A percentile compares a stretch with the other conserved stretches of the same genome.
phyloP scores from a whole-genome alignment of 2,329 filamentous ascomycete species.

The Pseudogymnoascus sp. region DNA sequence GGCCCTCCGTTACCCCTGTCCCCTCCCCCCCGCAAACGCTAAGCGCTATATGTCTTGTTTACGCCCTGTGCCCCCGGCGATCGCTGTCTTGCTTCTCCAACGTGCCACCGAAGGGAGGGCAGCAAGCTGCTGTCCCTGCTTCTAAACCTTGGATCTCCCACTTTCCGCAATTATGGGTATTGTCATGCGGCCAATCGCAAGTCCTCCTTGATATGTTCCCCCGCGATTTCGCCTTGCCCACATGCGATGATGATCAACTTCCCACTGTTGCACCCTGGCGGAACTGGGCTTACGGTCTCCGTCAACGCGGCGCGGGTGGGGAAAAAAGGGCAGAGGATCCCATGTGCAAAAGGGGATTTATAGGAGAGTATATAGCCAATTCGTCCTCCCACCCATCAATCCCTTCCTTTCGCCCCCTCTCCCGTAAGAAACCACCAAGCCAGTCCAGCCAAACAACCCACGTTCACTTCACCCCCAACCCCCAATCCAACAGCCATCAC shows the following conservation, averaged over 20 bases:
- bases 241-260: neutral
- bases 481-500: neutral
- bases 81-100: neutral
- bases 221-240: constrained; percentile 1
- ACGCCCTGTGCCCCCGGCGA: neutral
- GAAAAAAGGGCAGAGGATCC: neutral
- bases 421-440: neutral
- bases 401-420: neutral
- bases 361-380: neutral
- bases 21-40: neutral
- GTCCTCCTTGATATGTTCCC: neutral
- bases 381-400: neutral
- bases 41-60: constrained; percentile 4
- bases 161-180: constrained; percentile 3
- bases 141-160: neutral
- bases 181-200: neutral
- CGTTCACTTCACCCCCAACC: neutral
- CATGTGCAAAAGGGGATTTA: neutral
- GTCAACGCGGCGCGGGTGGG: neutral
- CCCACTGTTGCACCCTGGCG: neutral
- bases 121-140: neutral
- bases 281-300: neutral
- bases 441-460: neutral
- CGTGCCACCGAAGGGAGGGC: neutral
- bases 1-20: neutral